phyloP scores from a whole-genome alignment of 176 grass and related monocot genomes.

The Eleusine coracana region DNA sequence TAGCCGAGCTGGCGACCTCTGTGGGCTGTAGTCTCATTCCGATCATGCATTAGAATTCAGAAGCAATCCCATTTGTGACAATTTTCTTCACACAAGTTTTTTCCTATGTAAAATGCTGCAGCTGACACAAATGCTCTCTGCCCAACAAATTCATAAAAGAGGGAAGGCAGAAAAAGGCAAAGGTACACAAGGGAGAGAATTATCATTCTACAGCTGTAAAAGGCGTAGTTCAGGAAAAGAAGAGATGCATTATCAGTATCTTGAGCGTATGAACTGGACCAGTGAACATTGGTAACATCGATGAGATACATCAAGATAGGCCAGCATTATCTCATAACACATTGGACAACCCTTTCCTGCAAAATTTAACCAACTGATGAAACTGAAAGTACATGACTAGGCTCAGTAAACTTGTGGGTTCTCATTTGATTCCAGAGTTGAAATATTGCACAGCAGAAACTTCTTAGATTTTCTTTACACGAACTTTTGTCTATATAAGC shows the following conservation, averaged over 20 bases:
- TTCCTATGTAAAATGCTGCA: not conserved
- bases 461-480: constrained; percentile 38
- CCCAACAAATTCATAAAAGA: not conserved
- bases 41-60: not conserved
- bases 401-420: not conserved
- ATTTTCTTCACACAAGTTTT: not conserved
- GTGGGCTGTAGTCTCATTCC: too few species aligned
- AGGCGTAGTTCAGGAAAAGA: not conserved
- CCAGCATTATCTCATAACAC: not conserved
- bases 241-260: not conserved
- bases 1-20: too few species aligned
- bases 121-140: not conserved
- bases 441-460: not conserved
- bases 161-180: not conserved
- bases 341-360: not conserved
- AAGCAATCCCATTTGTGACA: not conserved
- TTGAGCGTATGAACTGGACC: not conserved
- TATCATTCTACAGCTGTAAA: not conserved
- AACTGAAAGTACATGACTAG: not conserved
- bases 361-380: not conserved
- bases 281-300: not conserved
- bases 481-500: constrained; percentile 34
- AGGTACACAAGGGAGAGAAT: too few species aligned
- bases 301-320: not conserved
- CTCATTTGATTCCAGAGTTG: constrained; percentile 2